Evolutionary conservation across 2,329 filamentous ascomycete species (phyloP), one percentile per base, ranked within the genome.

Genomic region (Pyrenophora teres): DNA sequence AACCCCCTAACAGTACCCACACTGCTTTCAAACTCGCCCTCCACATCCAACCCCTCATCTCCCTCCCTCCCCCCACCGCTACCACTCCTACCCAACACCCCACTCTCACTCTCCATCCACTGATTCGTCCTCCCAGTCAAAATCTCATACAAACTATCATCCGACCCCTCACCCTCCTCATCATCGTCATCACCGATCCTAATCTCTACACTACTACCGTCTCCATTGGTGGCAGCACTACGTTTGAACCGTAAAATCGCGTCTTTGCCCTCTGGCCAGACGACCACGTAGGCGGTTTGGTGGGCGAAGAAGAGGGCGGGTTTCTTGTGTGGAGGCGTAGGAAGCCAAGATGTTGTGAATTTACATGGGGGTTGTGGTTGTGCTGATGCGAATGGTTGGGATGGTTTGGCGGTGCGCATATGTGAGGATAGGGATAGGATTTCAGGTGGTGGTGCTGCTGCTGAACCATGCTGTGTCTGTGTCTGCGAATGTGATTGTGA

Each of bases 81-180:
- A 30, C 33, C 32, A 9, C 40, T 10, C n/a, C 30, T 19, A 35
- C 19, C n/a, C 15, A 8, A 10, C 33, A 12, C 54, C 8, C 46
- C 46, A 19, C 48, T 53, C 9, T 64, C 56, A 16, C 56, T 50
- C 18, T 68, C 35, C 10, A 62, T 67, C 10, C 74, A 75, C 33
- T 76, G 59, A 1, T 76, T 74, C 39, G 73, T 79, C n/a, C 75
- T 62, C 0, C 78, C 78, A 1, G 77, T 78, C 10, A 81, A 61
- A 5, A 80, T 76, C 19, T 80, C 77, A 42, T 76, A 77, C 19
- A 81, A 56, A 36, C 76, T 79, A 55, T 81, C 78, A 23, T 80
- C 77, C 45, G 73, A 76, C 4, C 69, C 70, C 5, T 76, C 72
- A 25, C 67, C 73, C 18, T 45, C 54, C 9, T 73, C 66, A 3